Evolutionary conservation across 1,139 yeast species (phyloP).

Genomic region (Yamadazyma atlantica): DNA sequence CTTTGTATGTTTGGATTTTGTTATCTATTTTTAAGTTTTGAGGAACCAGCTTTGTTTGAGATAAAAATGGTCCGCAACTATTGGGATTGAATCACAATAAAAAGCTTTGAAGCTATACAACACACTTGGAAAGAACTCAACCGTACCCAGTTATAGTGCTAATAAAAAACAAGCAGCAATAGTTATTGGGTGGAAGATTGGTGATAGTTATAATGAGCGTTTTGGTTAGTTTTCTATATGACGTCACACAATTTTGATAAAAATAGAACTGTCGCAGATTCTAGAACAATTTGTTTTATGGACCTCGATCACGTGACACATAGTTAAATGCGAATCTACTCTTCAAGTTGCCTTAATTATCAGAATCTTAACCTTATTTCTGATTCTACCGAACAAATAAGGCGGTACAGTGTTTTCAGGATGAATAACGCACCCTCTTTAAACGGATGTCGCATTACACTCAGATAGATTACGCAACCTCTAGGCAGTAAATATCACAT

Average conservation of each 20-base stretch:
- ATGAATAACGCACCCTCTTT: no score
- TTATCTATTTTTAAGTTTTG: no score
- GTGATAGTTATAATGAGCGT: conserved; percentile 1
- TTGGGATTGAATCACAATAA: no score
- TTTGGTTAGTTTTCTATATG: background rate
- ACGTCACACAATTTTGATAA: background rate
- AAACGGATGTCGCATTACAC: background rate
- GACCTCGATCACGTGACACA: background rate
- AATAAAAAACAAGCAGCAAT: background rate
- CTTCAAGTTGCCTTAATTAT: no score
- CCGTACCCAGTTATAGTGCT: background rate
- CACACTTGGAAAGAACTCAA: background rate
- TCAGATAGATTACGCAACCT: no score
- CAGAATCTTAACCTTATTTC: no score
- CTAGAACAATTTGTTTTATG: background rate
- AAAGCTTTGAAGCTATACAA: background rate
- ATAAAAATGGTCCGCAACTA: no score
- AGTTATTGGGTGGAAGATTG: background rate
- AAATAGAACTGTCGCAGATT: conserved; percentile 1
- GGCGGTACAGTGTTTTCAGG: no score
- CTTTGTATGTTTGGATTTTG: background rate
- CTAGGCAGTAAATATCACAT: no score
- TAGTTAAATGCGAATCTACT: no score
- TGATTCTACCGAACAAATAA: no score
- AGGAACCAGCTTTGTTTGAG: background rate